A percentile compares a stretch with the other conserved stretches of the same genome.
Conservation (phyloP, 768 basidiomycete genomes). For the Suillus cothurnatus region DNA sequence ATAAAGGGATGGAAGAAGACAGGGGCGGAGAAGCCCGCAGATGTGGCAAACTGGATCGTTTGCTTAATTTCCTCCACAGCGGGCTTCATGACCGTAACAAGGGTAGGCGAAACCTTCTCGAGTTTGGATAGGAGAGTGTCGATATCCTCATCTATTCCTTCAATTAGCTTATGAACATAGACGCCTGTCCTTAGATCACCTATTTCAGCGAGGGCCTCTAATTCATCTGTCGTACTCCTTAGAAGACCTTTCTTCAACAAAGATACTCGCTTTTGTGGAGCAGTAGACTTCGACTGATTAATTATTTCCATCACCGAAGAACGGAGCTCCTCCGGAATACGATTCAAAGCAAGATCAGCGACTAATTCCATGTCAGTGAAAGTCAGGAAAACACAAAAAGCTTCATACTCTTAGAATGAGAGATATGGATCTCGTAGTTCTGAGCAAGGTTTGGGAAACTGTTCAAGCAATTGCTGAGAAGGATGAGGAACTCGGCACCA, state of each 20-base stretch:
- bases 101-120: constrained; percentile 59
- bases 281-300: constrained; percentile 62
- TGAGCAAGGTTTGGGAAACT: constrained; percentile 70
- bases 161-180: constrained; percentile 5
- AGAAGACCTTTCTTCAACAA: constrained; percentile 71
- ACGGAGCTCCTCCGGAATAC: constrained; percentile 60
- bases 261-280: constrained; percentile 68
- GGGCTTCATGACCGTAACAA: constrained; percentile 51
- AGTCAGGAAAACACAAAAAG: not conserved
- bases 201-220: constrained; percentile 68
- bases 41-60: constrained; percentile 57
- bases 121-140: constrained; percentile 56
- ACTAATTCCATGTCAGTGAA: constrained; percentile 46
- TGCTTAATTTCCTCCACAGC: constrained; percentile 63
- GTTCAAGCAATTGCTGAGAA: constrained; percentile 67
- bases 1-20: constrained; percentile 76
- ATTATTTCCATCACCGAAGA: constrained; percentile 64
- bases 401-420: constrained; percentile 71
- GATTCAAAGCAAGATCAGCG: constrained; percentile 60
- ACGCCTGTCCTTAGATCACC: constrained; percentile 40
- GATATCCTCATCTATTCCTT: constrained; percentile 57
- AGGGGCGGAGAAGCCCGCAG: constrained; percentile 63
- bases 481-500: constrained; percentile 71
- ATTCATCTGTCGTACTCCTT: constrained; percentile 68
- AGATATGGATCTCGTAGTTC: constrained; percentile 76